Conservation (phyloP, 371 early-diverging fungal genomes). For the Capniomyces stellatus region DNA sequence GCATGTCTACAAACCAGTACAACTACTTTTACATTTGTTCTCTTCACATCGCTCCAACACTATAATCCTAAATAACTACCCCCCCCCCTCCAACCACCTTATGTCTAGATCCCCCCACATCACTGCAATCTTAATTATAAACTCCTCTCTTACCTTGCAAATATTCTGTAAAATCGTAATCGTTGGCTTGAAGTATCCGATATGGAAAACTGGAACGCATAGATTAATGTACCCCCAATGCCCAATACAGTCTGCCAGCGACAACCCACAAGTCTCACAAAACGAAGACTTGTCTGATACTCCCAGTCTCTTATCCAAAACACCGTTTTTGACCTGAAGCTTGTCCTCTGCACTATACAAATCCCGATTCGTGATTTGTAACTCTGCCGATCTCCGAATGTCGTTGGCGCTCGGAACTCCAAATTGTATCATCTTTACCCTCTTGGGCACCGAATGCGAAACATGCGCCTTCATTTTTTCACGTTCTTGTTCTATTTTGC, state of each 20-base stretch:
- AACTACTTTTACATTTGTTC: not conserved
- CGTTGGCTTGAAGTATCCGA: conserved; percentile 88
- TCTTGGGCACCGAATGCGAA: not conserved
- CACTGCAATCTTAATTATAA: conserved; percentile 20
- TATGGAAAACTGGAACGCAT: conserved; percentile 94
- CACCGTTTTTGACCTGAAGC: conserved; percentile 68
- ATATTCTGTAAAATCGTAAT: conserved; percentile 85
- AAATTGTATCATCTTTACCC: conserved; percentile 11
- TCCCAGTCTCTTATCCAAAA: conserved; percentile 77
- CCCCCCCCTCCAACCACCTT: too few relatives aligned
- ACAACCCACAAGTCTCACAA: conserved; percentile 89
- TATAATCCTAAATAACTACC: too few relatives aligned
- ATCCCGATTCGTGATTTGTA: conserved; percentile 81
- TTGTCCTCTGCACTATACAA: conserved; percentile 69
- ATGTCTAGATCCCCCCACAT: not conserved
- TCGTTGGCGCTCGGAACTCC: conserved; percentile 23
- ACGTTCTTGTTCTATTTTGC: too few relatives aligned
- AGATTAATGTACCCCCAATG: conserved; percentile 96
- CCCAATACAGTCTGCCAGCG: conserved; percentile 86
- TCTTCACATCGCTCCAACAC: too few relatives aligned
- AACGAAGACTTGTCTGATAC: conserved; percentile 61
- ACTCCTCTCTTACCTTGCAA: conserved; percentile 47
- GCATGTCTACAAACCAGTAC: conserved; percentile 49
- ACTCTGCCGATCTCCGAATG: conserved; percentile 36
- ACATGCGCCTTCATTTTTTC: not conserved